Conservation (phyloP, 192 early-diverging fungal genomes). For the Piromyces sp. region DNA sequence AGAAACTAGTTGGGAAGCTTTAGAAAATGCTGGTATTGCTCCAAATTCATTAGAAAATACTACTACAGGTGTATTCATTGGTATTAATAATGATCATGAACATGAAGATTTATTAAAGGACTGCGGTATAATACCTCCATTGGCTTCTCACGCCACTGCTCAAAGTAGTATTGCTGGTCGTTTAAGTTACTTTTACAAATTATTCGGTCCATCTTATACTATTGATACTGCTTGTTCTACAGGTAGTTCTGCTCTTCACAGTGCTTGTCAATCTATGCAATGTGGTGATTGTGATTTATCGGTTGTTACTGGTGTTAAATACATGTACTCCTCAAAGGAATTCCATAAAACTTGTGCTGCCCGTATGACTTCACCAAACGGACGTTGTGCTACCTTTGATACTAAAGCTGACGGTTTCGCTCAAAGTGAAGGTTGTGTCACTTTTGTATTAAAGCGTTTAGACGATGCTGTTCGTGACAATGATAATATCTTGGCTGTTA, state of each 20-base stretch:
- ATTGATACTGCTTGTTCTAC: constrained; percentile 16
- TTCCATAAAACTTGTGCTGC: neutral
- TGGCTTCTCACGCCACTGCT: neutral
- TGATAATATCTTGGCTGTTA: constrained; percentile 14
- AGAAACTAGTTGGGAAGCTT: constrained; percentile 8
- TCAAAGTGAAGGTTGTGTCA: constrained; percentile 13
- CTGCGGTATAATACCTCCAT: neutral
- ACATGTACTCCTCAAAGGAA: neutral
- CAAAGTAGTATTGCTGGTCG: constrained; percentile 7
- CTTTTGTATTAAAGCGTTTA: constrained; percentile 12
- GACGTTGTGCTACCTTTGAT: constrained; percentile 11
- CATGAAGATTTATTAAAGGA: constrained; percentile 1
- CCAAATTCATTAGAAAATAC: constrained; percentile 3
- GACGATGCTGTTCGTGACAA: constrained; percentile 9
- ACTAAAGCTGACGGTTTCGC: constrained; percentile 16
- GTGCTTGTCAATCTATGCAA: constrained; percentile 8
- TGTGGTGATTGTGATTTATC: constrained; percentile 11
- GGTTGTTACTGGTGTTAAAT: constrained; percentile 6
- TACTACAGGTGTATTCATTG: constrained; percentile 11
- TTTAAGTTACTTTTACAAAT: constrained; percentile 9
- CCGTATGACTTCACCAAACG: constrained; percentile 8
- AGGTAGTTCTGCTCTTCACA: constrained; percentile 8
- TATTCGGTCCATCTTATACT: constrained; percentile 8
- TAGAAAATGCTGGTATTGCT: constrained; percentile 9
- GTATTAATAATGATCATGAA: neutral